Evolutionary conservation across 768 basidiomycete species (phyloP).

Genomic region (Kwoniella mangroviensis): DNA sequence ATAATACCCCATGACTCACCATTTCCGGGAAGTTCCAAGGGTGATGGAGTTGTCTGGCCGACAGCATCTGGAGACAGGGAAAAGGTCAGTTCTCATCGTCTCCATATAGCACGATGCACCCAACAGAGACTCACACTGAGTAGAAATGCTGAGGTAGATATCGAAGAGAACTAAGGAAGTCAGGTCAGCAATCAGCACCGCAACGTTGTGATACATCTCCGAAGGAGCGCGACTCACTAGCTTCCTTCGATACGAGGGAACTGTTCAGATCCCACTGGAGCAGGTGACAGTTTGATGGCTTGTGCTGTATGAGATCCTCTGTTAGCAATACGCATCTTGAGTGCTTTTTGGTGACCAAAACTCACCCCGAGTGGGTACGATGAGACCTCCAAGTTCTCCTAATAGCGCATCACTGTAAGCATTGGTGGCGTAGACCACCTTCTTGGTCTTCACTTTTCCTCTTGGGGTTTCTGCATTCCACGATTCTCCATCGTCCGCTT

Average conservation of each 20-base stretch:
- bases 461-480: slow-evolving; percentile 71
- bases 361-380: slow-evolving; percentile 40
- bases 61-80: slow-evolving; percentile 10
- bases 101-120: not conserved
- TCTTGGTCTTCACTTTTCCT: slow-evolving; percentile 67
- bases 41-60: slow-evolving; percentile 46
- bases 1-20: slow-evolving; percentile 15
- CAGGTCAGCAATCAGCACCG: not conserved
- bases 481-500: slow-evolving; percentile 34
- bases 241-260: slow-evolving; percentile 38
- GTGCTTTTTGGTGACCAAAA: not conserved
- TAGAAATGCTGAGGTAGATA: slow-evolving; percentile 44
- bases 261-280: slow-evolving; percentile 35
- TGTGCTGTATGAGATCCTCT: slow-evolving; percentile 23
- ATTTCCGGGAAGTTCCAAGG: slow-evolving; percentile 38
- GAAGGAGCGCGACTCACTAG: slow-evolving; percentile 22
- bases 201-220: not conserved
- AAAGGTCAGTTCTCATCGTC: not conserved
- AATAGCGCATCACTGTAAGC: slow-evolving; percentile 78
- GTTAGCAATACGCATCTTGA: not conserved
- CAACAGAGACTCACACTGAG: slow-evolving; percentile 31
- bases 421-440: slow-evolving; percentile 85
- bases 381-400: slow-evolving; percentile 63
- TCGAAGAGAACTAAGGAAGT: slow-evolving; percentile 34
- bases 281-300: slow-evolving; percentile 38